These are phyloP conservation scores for Malassezia cuniculi DNA, from an alignment of 1,284 basidiomycete species.

Conservation along the genomic window DNA sequence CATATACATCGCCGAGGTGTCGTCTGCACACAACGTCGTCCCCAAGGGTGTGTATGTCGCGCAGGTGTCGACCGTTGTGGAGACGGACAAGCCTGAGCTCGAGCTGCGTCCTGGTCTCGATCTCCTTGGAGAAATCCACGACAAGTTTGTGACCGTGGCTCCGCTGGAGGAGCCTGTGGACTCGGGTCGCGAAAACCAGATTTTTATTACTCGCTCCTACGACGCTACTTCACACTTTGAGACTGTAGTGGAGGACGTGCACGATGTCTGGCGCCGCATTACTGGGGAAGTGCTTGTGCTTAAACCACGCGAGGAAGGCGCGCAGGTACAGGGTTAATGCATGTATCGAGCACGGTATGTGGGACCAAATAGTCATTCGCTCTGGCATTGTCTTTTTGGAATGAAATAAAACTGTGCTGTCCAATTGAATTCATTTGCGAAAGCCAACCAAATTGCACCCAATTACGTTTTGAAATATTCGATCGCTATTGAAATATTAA, in stretches of 20 bases:
- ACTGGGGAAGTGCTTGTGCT: constrained; percentile 41
- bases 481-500: no score
- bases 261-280: constrained; percentile 39
- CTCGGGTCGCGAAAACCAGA: constrained; percentile 65
- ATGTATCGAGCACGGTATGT: no score
- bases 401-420: no score
- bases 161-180: constrained; percentile 81
- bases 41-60: constrained; percentile 88
- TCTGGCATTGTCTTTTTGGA: no score
- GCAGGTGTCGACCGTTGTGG: constrained; percentile 95
- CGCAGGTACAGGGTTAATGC: constrained; percentile 41
- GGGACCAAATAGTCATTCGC: no score
- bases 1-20: constrained; percentile 97
- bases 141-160: constrained; percentile 89
- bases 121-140: constrained; percentile 80
- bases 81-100: constrained; percentile 80
- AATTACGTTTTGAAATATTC: no score
- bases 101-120: constrained; percentile 84
- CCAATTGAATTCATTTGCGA: no score
- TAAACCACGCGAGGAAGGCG: constrained; percentile 41
- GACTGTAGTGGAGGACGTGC: constrained; percentile 52
- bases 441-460: no score
- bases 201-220: constrained; percentile 94
- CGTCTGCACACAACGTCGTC: constrained; percentile 90
- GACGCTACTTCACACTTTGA: constrained; percentile 99